These are phyloP conservation scores for Thermomyces lanuginosus DNA, from an alignment of 2,329 filamentous ascomycete species.

Conservation along the genomic window DNA sequence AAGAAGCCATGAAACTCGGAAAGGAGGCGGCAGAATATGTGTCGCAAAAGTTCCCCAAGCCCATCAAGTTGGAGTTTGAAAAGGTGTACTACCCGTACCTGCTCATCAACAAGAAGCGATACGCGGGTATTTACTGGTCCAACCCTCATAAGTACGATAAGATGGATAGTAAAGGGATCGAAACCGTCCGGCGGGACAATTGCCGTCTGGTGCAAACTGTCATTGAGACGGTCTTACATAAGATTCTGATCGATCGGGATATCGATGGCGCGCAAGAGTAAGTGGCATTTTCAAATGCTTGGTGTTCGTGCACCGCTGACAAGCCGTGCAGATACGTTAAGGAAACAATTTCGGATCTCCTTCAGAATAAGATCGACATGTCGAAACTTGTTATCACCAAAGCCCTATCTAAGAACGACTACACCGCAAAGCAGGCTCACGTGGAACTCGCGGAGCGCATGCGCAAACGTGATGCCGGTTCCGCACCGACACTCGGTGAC, in stretches of 20 bases:
- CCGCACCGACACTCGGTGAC: constrained; percentile 80
- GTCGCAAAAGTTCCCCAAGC: constrained; percentile 82
- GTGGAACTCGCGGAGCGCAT: constrained; percentile 90
- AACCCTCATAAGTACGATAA: constrained; percentile 91
- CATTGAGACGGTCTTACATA: constrained; percentile 87
- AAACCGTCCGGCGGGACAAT: constrained; percentile 93
- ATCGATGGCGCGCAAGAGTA: constrained; percentile 84
- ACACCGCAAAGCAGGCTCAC: constrained; percentile 85
- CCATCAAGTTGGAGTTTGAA: constrained; percentile 98
- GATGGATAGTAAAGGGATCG: constrained; percentile 99
- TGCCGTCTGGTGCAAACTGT: constrained; percentile 90
- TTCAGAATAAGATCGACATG: constrained; percentile 98
- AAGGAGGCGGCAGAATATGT: constrained; percentile 80
- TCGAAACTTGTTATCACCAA: constrained; percentile 99
- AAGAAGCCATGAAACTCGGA: constrained; percentile 86
- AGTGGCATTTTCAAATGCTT: constrained; percentile 24
- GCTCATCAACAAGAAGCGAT: constrained; percentile 98
- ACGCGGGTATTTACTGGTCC: constrained; percentile 96
- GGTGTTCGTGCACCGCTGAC: constrained; percentile 19
- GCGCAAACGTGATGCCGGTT: constrained; percentile 91
- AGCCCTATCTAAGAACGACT: constrained; percentile 77
- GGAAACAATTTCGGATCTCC: constrained; percentile 78
- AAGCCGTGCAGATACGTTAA: constrained; percentile 63
- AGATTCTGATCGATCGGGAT: constrained; percentile 89
- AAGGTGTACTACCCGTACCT: constrained; percentile 98